These are phyloP conservation scores for Pseudogymnoascus sp. DNA, from an alignment of 2,329 filamentous ascomycete species.

Conservation along the genomic window DNA sequence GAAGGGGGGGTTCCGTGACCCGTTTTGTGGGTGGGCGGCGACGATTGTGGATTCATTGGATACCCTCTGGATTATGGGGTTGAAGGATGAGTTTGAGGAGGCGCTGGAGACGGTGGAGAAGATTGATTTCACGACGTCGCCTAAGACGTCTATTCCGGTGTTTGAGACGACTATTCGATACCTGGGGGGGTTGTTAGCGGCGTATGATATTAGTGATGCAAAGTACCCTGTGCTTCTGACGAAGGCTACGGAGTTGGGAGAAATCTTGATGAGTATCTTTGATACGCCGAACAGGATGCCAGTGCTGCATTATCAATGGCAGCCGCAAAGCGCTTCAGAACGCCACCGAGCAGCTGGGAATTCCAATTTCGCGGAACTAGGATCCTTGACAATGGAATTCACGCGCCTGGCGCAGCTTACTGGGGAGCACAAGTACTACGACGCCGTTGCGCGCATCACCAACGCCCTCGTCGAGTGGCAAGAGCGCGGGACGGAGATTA, in stretches of 20 bases:
- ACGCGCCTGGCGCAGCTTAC: constrained; percentile 83
- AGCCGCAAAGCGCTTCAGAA: constrained; percentile 52
- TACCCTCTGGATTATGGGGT: constrained; percentile 78
- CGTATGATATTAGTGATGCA: constrained; percentile 29
- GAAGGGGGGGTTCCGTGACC: constrained; percentile 57
- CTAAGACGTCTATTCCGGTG: constrained; percentile 25
- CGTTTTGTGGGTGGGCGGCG: constrained; percentile 87
- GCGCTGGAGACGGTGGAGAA: constrained; percentile 58
- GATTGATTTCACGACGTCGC: constrained; percentile 73
- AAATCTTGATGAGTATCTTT: constrained; percentile 32
- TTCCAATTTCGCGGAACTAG: constrained; percentile 45
- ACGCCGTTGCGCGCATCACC: constrained; percentile 79
- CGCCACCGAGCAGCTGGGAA: constrained; percentile 50
- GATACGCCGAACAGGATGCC: constrained; percentile 47
- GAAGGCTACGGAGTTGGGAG: constrained; percentile 27
- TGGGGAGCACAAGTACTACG: constrained; percentile 73
- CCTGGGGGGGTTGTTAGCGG: constrained; percentile 30
- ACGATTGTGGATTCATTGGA: constrained; percentile 77
- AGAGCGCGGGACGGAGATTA: constrained; percentile 50
- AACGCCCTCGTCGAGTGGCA: constrained; percentile 70
- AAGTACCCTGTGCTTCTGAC: constrained; percentile 23
- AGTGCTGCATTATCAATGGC: constrained; percentile 35
- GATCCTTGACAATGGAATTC: constrained; percentile 78
- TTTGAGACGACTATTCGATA: constrained; percentile 34
- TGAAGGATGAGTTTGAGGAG: constrained; percentile 70